Evolutionary conservation across 140 eudicot species (phyloP).

Genomic region (Cichorium intybus): DNA sequence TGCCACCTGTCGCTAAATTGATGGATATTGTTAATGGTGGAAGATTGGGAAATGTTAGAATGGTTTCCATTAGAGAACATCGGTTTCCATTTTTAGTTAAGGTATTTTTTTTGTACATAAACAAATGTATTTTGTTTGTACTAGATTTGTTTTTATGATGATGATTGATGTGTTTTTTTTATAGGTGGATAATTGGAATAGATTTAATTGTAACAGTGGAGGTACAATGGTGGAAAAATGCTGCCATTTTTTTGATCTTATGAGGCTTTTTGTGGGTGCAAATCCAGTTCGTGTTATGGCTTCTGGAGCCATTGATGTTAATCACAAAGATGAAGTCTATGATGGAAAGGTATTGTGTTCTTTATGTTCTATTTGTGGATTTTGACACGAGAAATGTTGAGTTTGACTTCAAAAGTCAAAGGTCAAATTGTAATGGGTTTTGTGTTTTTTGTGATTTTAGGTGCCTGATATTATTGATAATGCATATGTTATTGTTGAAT

Average conservation of each 20-base stretch:
- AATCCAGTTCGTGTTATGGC: slow-evolving; percentile 97
- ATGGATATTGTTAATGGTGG: slow-evolving; percentile 84
- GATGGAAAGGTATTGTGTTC: slow-evolving; percentile 75
- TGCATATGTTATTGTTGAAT: slow-evolving; percentile 96
- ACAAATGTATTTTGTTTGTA: not conserved
- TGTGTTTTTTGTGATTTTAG: slow-evolving; percentile 38
- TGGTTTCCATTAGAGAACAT: slow-evolving; percentile 94
- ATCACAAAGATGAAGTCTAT: slow-evolving; percentile 89
- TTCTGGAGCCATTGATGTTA: slow-evolving; percentile 87
- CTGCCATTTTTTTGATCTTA: slow-evolving; percentile 97
- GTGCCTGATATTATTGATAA: slow-evolving; percentile 97
- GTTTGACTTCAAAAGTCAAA: slow-evolving; percentile 22
- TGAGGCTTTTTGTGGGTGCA: slow-evolving; percentile 89
- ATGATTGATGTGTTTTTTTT: not conserved
- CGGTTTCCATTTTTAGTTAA: slow-evolving; percentile 91
- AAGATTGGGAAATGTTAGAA: slow-evolving; percentile 68
- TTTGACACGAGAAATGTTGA: not conserved
- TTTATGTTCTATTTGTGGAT: not conserved
- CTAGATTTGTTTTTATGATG: not conserved
- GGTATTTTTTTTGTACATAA: slow-evolving; percentile 31
- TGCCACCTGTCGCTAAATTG: slow-evolving; percentile 96
- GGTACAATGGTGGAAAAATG: slow-evolving; percentile 98
- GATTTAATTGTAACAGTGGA: slow-evolving; percentile 89
- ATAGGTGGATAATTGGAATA: slow-evolving; percentile 91
- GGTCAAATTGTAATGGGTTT: not conserved